Conservation (phyloP, 2,329 filamentous ascomycete species). For the Ophiostoma quercus region DNA sequence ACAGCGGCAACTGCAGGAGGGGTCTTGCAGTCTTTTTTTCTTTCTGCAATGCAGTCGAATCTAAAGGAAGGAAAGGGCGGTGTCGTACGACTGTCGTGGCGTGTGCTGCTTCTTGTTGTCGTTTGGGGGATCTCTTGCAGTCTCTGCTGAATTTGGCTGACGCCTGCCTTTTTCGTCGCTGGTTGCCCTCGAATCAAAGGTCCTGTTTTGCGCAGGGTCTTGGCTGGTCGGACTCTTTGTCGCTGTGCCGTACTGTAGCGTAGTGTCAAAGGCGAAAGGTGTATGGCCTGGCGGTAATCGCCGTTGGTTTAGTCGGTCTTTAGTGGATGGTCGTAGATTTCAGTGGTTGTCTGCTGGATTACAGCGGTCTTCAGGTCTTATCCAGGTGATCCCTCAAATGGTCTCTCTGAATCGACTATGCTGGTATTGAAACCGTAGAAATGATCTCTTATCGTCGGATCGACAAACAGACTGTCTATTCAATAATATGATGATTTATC, state of each 20-base stretch:
- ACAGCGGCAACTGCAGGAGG: not conserved
- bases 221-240: not conserved
- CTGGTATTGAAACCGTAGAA: not conserved
- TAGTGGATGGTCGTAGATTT: not conserved
- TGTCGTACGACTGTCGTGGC: constrained; percentile 18
- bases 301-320: not conserved
- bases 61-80: constrained; percentile 15
- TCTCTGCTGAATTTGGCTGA: not conserved
- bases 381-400: no score
- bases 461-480: not conserved
- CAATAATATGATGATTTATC: no score
- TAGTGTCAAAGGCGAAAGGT: not conserved
- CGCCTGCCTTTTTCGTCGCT: not conserved
- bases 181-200: not conserved
- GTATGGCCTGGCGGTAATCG: not conserved
- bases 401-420: no score
- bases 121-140: not conserved
- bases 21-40: not conserved
- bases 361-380: no score
- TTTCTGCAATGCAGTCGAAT: not conserved
- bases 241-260: constrained; percentile 5
- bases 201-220: not conserved
- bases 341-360: not conserved
- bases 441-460: not conserved
- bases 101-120: not conserved